Conservation (phyloP, 805 yeast genomes). For the Pichia cabralensis region DNA sequence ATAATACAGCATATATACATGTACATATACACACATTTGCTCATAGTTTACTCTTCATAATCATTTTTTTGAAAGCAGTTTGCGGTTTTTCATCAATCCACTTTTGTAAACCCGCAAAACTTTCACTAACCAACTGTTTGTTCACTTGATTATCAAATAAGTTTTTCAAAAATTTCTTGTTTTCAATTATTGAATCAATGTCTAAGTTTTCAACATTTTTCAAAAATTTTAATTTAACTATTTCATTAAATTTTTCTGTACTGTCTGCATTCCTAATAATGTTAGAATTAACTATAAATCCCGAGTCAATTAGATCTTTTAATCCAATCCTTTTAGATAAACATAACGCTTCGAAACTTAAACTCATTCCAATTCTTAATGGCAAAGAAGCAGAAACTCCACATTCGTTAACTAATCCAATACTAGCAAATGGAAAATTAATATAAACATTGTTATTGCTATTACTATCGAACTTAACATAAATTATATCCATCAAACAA, state of each 20-base stretch:
- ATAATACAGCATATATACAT: neutral
- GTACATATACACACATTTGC: neutral
- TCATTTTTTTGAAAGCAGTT: constrained; percentile 26
- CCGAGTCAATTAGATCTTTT: constrained; percentile 43
- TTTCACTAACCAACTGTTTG: constrained; percentile 54
- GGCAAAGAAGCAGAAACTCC: constrained; percentile 61
- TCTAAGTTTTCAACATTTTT: constrained; percentile 34
- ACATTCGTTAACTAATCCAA: constrained; percentile 81
- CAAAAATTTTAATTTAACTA: constrained; percentile 27
- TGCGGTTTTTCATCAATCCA: constrained; percentile 75
- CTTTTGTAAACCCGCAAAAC: constrained; percentile 53
- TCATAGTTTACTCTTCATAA: constrained; percentile 1
- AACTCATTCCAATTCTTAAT: constrained; percentile 60
- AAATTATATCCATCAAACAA: constrained; percentile 67
- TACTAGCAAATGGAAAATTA: constrained; percentile 68
- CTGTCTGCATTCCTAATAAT: constrained; percentile 25
- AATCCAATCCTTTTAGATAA: constrained; percentile 58
- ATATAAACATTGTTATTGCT: constrained; percentile 25
- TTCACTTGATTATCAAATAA: constrained; percentile 28
- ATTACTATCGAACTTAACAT: constrained; percentile 28
- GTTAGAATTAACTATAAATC: constrained; percentile 54
- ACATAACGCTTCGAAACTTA: constrained; percentile 63
- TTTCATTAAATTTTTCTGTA: constrained; percentile 33
- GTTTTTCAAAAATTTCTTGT: constrained; percentile 33
- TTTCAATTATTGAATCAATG: constrained; percentile 33